Conservation (phyloP, 192 early-diverging fungal species). For the Linnemannia hyalina region DNA sequence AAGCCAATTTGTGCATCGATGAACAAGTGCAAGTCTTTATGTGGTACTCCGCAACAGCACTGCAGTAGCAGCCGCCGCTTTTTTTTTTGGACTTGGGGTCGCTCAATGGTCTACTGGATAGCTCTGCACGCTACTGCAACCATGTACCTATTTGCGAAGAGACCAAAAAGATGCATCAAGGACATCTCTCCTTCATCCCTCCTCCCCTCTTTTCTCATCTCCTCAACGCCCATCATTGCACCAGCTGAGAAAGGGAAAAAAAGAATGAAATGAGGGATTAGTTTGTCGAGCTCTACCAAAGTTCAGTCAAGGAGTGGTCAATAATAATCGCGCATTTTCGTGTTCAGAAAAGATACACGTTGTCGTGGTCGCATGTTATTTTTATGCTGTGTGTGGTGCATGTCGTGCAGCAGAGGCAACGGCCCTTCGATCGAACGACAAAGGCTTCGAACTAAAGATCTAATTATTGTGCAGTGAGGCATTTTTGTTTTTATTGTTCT, state of each 20-base stretch:
- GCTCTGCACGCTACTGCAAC: neutral
- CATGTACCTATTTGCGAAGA: neutral
- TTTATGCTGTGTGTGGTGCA: neutral
- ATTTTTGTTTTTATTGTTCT: neutral
- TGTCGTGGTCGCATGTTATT: neutral
- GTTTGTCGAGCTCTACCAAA: neutral
- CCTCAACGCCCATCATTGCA: neutral
- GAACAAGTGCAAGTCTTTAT: neutral
- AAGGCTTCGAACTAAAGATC: neutral
- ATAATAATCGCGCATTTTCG: slow-evolving; percentile 9
- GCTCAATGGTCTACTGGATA: too few relatives aligned
- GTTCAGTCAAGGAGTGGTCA: neutral
- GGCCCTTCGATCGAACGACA: neutral
- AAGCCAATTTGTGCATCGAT: neutral
- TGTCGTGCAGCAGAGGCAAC: neutral
- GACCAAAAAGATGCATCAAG: neutral
- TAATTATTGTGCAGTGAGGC: slow-evolving; percentile 4
- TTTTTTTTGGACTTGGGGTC: neutral
- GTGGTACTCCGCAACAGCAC: neutral
- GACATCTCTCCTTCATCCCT: neutral
- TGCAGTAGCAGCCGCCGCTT: neutral
- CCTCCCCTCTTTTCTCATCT: neutral
- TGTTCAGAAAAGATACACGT: neutral
- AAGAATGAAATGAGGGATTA: neutral
- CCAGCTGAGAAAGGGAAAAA: neutral